Evolutionary conservation across 2,329 filamentous ascomycete genomes (phyloP).

Genomic region (Alternaria novae-zelandiae): DNA sequence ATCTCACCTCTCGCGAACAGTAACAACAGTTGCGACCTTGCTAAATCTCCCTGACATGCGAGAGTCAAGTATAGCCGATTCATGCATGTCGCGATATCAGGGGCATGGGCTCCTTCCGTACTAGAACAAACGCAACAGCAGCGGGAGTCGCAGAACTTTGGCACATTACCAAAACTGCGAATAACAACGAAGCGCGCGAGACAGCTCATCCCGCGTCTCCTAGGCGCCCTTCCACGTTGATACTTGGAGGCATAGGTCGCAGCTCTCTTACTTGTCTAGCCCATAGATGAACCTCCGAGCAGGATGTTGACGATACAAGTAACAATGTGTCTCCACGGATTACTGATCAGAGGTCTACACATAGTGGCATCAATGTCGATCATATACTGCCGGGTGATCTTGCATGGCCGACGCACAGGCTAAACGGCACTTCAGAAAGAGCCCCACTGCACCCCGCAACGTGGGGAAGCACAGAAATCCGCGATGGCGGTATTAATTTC

Average conservation of each 20-base stretch:
- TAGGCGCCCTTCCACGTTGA: neutral
- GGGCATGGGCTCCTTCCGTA: neutral
- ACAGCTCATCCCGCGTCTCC: neutral
- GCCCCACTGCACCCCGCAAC: slow-evolving; percentile 40
- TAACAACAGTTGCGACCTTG: neutral
- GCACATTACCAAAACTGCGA: neutral
- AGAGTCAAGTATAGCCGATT: neutral
- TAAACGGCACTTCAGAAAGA: slow-evolving; percentile 35
- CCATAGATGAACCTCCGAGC: neutral
- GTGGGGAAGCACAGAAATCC: slow-evolving; percentile 21
- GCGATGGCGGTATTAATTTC: slow-evolving; percentile 26
- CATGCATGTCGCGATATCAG: neutral
- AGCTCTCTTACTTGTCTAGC: neutral
- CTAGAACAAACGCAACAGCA: neutral
- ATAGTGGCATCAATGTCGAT: slow-evolving; percentile 8
- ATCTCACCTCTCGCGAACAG: neutral
- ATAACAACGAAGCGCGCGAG: neutral
- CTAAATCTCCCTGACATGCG: neutral
- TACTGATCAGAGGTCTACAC: neutral
- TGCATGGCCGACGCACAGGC: slow-evolving; percentile 28
- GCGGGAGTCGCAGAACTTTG: neutral
- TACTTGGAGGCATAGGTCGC: neutral
- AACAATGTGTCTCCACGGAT: slow-evolving; percentile 3
- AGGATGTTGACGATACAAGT: neutral
- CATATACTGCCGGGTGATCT: slow-evolving; percentile 31